Evolutionary conservation across 2,329 filamentous ascomycete species (phyloP).

Genomic region (Calonectria pauciramosa): DNA sequence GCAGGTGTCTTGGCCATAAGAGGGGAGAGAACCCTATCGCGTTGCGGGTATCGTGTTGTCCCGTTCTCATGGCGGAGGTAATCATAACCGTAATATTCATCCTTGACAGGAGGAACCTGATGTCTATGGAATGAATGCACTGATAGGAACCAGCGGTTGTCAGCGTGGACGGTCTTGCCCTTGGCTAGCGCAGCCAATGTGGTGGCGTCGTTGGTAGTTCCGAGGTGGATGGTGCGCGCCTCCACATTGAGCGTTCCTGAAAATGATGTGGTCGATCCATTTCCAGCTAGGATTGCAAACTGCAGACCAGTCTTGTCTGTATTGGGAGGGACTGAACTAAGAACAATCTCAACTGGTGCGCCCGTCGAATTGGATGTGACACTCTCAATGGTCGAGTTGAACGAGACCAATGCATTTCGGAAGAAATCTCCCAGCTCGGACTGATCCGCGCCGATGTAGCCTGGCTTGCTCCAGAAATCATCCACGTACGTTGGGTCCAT

Average conservation of each 20-base stretch:
- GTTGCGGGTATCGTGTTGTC: constrained; percentile 27
- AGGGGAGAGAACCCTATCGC: neutral
- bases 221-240: neutral
- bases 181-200: neutral
- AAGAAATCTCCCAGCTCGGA: constrained; percentile 26
- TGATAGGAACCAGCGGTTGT: constrained; percentile 31
- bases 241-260: neutral
- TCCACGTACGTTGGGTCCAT: constrained; percentile 30
- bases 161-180: constrained; percentile 15
- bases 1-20: neutral
- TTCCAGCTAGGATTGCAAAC: neutral
- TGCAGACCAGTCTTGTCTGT: neutral
- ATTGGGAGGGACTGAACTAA: neutral
- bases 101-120: constrained; percentile 21
- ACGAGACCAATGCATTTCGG: constrained; percentile 14
- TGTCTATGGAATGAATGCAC: constrained; percentile 29
- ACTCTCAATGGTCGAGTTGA: neutral
- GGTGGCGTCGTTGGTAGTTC: neutral
- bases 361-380: neutral
- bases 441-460: constrained; percentile 30
- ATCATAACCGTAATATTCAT: constrained; percentile 35
- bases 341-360: neutral
- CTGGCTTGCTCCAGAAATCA: constrained; percentile 36
- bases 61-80: constrained; percentile 28
- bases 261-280: neutral